Evolutionary conservation across 2,329 filamentous ascomycete species (phyloP), one percentile per base, ranked within the genome.

Genomic region (Magnaporthiopsis rhizophila): DNA sequence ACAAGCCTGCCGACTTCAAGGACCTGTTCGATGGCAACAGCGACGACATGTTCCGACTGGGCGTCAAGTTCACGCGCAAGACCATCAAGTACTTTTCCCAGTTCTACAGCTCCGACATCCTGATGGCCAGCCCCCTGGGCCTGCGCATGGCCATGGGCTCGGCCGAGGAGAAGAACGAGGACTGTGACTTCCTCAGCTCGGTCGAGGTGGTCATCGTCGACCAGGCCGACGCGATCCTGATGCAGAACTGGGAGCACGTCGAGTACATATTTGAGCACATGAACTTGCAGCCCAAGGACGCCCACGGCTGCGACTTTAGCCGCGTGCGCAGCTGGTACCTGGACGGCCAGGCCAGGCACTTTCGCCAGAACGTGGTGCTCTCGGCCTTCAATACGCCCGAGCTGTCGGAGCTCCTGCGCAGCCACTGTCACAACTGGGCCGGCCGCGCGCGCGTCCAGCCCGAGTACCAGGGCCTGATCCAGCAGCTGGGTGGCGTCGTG

Each of bases 191-290:
- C 73, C 82, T 99, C 18, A 94, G 90, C 65, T 98, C 94, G 1
- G 91, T 99, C 70, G 95, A 99, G 76, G 77, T 99, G 62, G 87
- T 95, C 38, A 82, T 98, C 60, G 83, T 97, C 66, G 95, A 99
- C 74, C 93, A 98, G 76, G 89, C 92, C 15, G 93, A 98, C 75
- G 92, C 92, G 0, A 84, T 97, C 58, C 85, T 96, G 11, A 97
- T 97, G 92, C 95, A 99, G 75, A 98, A 97, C 74, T 98, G 94
- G 93, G 92, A 97, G 72, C 94, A 99, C 73, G 86, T 97, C 66
- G 91, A 96, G 74, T 91, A 90, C 74, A 90, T 97, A 70, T 93
- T 98, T 72, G 87, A 91, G 67, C 91, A 97, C 74, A 84, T 99
- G 67, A 99, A 99, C 74, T 82, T 90, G 28, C 91, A 96, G 71